These are phyloP conservation scores for Phlebiopsis gigantea DNA, from an alignment of 768 basidiomycete genomes.

Conservation along the genomic window DNA sequence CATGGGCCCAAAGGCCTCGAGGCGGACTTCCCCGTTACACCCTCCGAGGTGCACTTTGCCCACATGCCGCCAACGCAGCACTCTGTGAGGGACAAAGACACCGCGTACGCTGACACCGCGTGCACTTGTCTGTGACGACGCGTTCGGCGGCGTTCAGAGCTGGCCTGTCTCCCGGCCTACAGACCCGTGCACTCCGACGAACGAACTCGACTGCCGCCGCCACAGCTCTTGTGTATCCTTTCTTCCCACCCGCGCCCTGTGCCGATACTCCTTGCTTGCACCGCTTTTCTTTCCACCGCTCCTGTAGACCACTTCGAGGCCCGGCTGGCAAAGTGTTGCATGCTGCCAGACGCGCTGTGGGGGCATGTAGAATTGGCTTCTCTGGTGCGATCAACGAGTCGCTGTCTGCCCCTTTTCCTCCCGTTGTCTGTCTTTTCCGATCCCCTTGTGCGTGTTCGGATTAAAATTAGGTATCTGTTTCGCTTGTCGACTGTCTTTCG, in stretches of 20 bases:
- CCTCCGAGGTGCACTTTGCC: conserved; percentile 15
- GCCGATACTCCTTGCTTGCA: not conserved
- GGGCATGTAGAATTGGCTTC: conserved; percentile 2
- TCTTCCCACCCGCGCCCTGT: not conserved
- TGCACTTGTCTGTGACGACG: conserved; percentile 63
- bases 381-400: not conserved
- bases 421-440: not conserved
- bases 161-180: not conserved
- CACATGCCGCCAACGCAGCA: conserved; percentile 8
- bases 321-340: not conserved
- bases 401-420: not conserved
- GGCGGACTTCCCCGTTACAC: conserved; percentile 15
- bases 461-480: too few relatives aligned
- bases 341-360: not conserved
- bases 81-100: conserved; percentile 37
- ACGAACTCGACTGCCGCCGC: not conserved
- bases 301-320: not conserved
- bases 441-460: too few relatives aligned
- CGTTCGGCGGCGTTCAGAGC: conserved; percentile 58
- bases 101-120: conserved; percentile 47
- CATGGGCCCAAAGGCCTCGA: too few relatives aligned
- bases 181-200: not conserved
- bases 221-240: not conserved
- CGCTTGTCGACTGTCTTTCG: too few relatives aligned
- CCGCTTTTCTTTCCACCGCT: not conserved